Evolutionary conservation across 352 stramenopile genomes (phyloP), one percentile per base, ranked within the genome.

Genomic region (Globisporangium sylvaticum): DNA sequence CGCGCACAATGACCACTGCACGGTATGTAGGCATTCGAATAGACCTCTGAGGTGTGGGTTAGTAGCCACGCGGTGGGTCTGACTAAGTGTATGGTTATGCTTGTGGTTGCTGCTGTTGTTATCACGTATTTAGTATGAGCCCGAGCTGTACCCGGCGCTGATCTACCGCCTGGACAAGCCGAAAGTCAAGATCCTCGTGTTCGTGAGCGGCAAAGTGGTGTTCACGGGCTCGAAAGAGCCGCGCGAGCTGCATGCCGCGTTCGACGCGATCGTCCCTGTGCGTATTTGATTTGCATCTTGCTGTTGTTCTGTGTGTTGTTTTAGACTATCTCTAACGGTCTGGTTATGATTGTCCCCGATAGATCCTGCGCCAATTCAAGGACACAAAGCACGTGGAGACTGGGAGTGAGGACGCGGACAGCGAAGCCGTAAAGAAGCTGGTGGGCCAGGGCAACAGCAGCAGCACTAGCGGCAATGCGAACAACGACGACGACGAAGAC

Each of bases 141-240:
- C 98, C 4, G 98, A 99, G 75, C 74, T 99, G 37, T 99, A 99
- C 71, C 97, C 97, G 14, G 98, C 97, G 48, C 77, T 99, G 20
- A 98, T 99, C 77, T 99, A 99, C 79, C 88, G 97, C 15, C 87
- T 99, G 67, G 84, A 96, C 20, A 90, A 96, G 58, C 97, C 97
- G 27, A 94, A 98, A 62, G 94, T 99, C 14, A 98, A 99, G 58
- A 85, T 99, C n/a, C 80, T 99, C 24, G 98, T 99, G 61, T 99
- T 99, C 80, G 97, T 99, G 24, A 95, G 91, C 62, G 98, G 98
- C 4, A 99, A 99, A 71, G 87, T 99, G 34, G 97, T 99, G 10
- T 96, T 99, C 69, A 99, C 96, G 0, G 96, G 97, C 59, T 96
- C 89, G 14, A 98, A 98, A 66, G 80, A 90, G 29, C 76, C 82